Evolutionary conservation across 2,329 filamentous ascomycete genomes (phyloP).

Genomic region (Aspergillus fischeri): DNA sequence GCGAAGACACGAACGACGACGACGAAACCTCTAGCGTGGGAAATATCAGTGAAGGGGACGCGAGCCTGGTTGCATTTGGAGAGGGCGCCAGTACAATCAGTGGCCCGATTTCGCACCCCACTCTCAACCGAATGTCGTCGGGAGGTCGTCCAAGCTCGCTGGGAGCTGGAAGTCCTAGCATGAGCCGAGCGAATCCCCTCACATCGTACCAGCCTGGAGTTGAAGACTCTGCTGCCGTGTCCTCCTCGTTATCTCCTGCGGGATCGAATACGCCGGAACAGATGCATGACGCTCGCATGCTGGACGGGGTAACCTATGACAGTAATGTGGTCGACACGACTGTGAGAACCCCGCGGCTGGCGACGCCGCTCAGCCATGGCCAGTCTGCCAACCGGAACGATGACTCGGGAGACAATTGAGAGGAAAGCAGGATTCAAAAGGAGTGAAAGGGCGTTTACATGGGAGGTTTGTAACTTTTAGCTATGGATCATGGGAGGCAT

Average conservation of each 20-base stretch:
- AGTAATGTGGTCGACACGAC: constrained; percentile 63
- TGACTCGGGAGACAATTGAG: not conserved
- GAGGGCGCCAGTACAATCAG: constrained; percentile 85
- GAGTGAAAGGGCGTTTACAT: not conserved
- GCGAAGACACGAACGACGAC: constrained; percentile 64
- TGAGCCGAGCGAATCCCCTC: constrained; percentile 28
- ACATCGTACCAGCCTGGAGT: constrained; percentile 28
- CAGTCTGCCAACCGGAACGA: constrained; percentile 1
- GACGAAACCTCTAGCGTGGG: constrained; percentile 62
- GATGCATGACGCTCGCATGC: constrained; percentile 56
- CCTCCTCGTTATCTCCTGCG: constrained; percentile 28
- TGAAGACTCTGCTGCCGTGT: constrained; percentile 40
- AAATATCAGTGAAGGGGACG: constrained; percentile 77
- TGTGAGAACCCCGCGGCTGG: constrained; percentile 53
- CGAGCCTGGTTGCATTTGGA: constrained; percentile 84
- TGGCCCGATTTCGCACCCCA: constrained; percentile 66
- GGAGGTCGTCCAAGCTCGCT: constrained; percentile 38
- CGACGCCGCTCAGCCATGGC: constrained; percentile 27
- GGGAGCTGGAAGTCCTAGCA: constrained; percentile 29
- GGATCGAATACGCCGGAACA: constrained; percentile 40
- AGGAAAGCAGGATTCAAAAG: not conserved
- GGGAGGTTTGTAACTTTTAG: not conserved
- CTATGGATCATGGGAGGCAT: not conserved
- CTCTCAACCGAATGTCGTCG: constrained; percentile 35
- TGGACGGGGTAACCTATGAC: constrained; percentile 64